Percentiles rank a stretch among this genome's conserved stretches.
phyloP scores from a whole-genome alignment of 1,139 yeast species.

The Pichia sp. region DNA sequence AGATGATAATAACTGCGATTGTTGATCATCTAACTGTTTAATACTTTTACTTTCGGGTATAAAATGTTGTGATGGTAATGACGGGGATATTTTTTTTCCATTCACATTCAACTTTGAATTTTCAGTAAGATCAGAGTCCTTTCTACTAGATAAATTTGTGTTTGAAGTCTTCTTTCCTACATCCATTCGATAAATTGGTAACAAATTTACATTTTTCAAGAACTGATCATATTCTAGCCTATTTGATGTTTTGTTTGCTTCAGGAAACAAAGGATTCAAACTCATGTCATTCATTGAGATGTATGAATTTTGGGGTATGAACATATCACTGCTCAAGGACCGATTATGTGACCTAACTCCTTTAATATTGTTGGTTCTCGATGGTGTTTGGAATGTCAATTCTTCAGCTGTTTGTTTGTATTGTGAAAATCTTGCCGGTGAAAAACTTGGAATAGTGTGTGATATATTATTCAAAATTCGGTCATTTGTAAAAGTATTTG shows the following conservation, averaged over 20 bases:
- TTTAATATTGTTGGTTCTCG: not conserved
- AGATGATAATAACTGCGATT: not conserved
- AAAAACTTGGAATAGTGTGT: not conserved
- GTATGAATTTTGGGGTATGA: slow-evolving; percentile 1
- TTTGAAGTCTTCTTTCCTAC: not conserved
- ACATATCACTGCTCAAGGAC: slow-evolving; percentile 3
- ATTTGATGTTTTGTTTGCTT: not conserved
- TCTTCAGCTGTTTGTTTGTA: not conserved
- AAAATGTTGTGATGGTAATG: slow-evolving; percentile 4
- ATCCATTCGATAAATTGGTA: slow-evolving; percentile 11
- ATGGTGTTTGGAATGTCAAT: slow-evolving; percentile 2
- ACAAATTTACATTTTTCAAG: slow-evolving; percentile 9
- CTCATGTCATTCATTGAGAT: not conserved
- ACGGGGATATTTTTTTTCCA: slow-evolving; percentile 1
- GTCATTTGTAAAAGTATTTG: not conserved
- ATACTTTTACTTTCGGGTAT: not conserved
- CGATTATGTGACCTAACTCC: slow-evolving; percentile 1
- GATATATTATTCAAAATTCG: not conserved
- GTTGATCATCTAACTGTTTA: not conserved
- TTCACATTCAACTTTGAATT: not conserved
- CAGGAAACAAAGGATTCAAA: not conserved
- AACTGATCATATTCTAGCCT: slow-evolving; percentile 8
- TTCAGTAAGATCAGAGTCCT: not conserved
- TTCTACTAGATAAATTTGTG: not conserved
- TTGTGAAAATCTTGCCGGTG: not conserved